Percentiles rank a stretch among this genome's conserved stretches.
Conservation (phyloP, 345 rosid species). For the Alliaria petiolata region DNA sequence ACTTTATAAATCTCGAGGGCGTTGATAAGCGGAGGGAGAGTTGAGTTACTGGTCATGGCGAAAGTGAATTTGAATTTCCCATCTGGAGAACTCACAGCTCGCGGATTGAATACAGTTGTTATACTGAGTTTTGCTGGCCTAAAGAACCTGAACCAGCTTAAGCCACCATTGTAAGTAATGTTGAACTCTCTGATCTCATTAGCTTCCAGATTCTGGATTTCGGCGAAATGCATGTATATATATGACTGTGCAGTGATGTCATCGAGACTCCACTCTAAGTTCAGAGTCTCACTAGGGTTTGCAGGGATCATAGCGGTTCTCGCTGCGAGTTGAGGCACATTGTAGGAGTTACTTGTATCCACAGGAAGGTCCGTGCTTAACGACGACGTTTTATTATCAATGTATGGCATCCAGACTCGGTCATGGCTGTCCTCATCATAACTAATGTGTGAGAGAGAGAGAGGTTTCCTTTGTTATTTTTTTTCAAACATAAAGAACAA, state of each 20-base stretch:
- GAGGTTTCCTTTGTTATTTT: not conserved
- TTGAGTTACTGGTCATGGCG: not conserved
- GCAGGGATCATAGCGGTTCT: slow-evolving; percentile 16
- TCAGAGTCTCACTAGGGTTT: slow-evolving; percentile 5
- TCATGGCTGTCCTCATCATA: slow-evolving; percentile 35
- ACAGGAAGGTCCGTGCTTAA: not conserved
- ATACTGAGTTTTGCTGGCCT: slow-evolving; percentile 1
- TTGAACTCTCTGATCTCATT: slow-evolving; percentile 29
- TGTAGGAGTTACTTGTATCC: not conserved
- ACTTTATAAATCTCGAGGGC: slow-evolving; percentile 26
- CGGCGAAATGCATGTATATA: slow-evolving; percentile 40
- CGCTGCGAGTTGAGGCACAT: slow-evolving; percentile 19
- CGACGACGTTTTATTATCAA: not conserved
- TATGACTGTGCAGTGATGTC: not conserved
- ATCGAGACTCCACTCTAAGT: not conserved
- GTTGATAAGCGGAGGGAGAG: slow-evolving; percentile 30
- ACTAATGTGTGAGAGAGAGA: slow-evolving; percentile 12
- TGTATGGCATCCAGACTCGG: slow-evolving; percentile 32
- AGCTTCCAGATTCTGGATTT: slow-evolving; percentile 1
- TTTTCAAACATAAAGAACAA: not conserved
- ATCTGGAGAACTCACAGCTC: not conserved
- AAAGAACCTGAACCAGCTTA: slow-evolving; percentile 10
- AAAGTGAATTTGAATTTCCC: not conserved
- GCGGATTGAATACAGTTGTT: slow-evolving; percentile 3
- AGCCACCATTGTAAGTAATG: slow-evolving; percentile 14